Evolutionary conservation across 2,329 filamentous ascomycete genomes (phyloP).

Genomic region (Aureobasidium sp.): DNA sequence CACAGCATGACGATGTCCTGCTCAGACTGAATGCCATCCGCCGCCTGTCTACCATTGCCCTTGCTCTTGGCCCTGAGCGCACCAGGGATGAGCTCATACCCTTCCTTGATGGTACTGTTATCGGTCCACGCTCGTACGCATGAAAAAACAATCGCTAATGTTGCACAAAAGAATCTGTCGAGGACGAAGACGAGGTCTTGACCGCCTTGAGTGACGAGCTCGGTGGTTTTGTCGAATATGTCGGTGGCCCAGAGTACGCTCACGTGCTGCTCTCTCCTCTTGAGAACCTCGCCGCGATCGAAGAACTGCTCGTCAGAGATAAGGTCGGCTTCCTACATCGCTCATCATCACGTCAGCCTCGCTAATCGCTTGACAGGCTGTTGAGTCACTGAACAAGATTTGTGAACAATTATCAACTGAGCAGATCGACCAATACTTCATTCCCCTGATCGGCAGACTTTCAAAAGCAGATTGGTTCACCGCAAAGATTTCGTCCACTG

Average conservation of each 20-base stretch:
- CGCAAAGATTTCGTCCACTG: slow-evolving; percentile 95
- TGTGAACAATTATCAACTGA: slow-evolving; percentile 83
- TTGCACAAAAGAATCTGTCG: slow-evolving; percentile 72
- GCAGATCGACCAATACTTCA: slow-evolving; percentile 96
- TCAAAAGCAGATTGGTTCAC: slow-evolving; percentile 99
- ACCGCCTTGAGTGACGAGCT: slow-evolving; percentile 96
- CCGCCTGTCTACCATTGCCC: slow-evolving; percentile 93
- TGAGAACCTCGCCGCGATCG: slow-evolving; percentile 96
- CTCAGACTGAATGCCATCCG: slow-evolving; percentile 97
- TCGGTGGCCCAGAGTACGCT: slow-evolving; percentile 86
- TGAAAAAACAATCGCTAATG: slow-evolving; percentile 26
- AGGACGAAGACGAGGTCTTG: slow-evolving; percentile 97
- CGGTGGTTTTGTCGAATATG: slow-evolving; percentile 94
- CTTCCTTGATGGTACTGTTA: slow-evolving; percentile 84
- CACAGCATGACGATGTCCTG: slow-evolving; percentile 93
- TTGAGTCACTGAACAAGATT: slow-evolving; percentile 99
- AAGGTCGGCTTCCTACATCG: slow-evolving; percentile 58
- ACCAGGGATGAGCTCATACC: slow-evolving; percentile 98
- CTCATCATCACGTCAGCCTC: background rate
- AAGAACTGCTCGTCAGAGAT: slow-evolving; percentile 94
- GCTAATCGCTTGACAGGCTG: slow-evolving; percentile 57
- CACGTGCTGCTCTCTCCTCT: slow-evolving; percentile 95
- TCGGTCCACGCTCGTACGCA: background rate
- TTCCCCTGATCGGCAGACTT: slow-evolving; percentile 88
- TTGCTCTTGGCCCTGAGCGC: slow-evolving; percentile 89